Percentiles rank a stretch among this genome's conserved stretches.
These are phyloP conservation scores for Sarcomyxa edulis DNA, from an alignment of 768 basidiomycete genomes.

Conservation along the genomic window DNA sequence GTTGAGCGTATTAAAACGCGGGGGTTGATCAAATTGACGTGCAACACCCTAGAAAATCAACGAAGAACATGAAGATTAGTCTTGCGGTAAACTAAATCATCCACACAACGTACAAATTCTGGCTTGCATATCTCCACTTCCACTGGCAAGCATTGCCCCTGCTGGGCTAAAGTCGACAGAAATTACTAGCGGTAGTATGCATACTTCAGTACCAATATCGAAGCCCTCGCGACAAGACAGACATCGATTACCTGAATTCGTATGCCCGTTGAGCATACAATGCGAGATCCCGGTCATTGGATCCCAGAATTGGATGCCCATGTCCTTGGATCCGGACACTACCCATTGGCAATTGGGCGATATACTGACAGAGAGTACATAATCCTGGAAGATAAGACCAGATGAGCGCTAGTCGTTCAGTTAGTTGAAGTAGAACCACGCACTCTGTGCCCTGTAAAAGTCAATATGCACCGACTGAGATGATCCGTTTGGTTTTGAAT, in stretches of 20 bases:
- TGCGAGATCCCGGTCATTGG: slow-evolving; percentile 54
- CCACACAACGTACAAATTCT: slow-evolving; percentile 42
- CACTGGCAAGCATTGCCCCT: slow-evolving; percentile 42
- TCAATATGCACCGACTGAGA: slow-evolving; percentile 49
- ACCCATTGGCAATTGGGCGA: slow-evolving; percentile 78
- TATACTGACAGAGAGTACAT: slow-evolving; percentile 49
- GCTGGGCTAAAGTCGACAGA: slow-evolving; percentile 44
- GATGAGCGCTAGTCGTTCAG: slow-evolving; percentile 36
- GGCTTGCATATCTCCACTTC: slow-evolving; percentile 50
- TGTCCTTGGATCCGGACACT: slow-evolving; percentile 77
- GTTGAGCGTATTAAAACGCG: too few relatives aligned
- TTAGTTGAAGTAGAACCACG: slow-evolving; percentile 42
- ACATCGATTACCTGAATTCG: slow-evolving; percentile 28
- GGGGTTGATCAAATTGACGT: slow-evolving; percentile 9
- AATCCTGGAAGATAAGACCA: slow-evolving; percentile 42
- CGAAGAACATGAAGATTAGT: neutral
- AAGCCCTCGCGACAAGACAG: slow-evolving; percentile 11
- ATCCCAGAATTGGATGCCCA: slow-evolving; percentile 77
- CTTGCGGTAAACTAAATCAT: too few relatives aligned
- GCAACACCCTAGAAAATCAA: slow-evolving; percentile 14
- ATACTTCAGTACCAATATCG: neutral
- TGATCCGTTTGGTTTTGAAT: slow-evolving; percentile 61
- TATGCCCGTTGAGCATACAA: slow-evolving; percentile 62
- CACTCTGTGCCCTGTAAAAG: slow-evolving; percentile 81
- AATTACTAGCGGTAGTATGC: slow-evolving; percentile 33